Evolutionary conservation across 805 yeast genomes (phyloP).

Genomic region (Candida berthetii): DNA sequence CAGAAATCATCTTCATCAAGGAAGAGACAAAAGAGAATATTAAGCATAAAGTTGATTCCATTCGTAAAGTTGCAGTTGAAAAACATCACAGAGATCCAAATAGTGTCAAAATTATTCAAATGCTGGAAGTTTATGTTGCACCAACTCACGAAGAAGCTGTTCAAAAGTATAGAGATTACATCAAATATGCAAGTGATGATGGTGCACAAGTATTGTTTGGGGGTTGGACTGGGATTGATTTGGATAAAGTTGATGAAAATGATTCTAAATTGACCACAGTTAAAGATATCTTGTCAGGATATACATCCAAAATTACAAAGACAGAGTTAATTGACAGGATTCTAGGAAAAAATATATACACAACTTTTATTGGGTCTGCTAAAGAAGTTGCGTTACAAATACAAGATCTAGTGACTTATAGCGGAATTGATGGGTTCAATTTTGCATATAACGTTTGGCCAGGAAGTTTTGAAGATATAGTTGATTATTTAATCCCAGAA

Average conservation of each 20-base stretch:
- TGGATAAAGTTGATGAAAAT: conserved; percentile 22
- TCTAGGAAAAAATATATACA: conserved; percentile 3
- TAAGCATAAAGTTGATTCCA: conserved; percentile 17
- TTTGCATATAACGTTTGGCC: conserved; percentile 32
- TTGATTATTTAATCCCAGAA: conserved; percentile 29
- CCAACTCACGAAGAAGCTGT: conserved; percentile 30
- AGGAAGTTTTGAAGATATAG: conserved; percentile 32
- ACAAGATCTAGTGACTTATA: conserved; percentile 31
- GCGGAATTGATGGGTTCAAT: conserved; percentile 37
- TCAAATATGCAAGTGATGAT: conserved; percentile 24
- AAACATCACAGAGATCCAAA: conserved; percentile 25
- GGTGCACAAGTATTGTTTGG: conserved; percentile 34
- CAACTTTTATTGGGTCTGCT: conserved; percentile 25
- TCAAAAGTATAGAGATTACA: conserved; percentile 22
- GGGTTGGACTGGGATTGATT: conserved; percentile 34
- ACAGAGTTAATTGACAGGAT: conserved; percentile 16
- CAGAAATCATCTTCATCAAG: conserved; percentile 30
- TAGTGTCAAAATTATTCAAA: conserved; percentile 26
- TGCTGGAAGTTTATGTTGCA: conserved; percentile 26
- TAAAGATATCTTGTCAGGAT: neutral
- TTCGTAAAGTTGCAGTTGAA: conserved; percentile 19
- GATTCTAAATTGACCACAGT: neutral
- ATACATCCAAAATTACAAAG: conserved; percentile 9
- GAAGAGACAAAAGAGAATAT: conserved; percentile 23
- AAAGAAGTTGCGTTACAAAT: conserved; percentile 32